Conservation (phyloP, 2,329 filamentous ascomycete genomes). For the Fusarium incarnatum region DNA sequence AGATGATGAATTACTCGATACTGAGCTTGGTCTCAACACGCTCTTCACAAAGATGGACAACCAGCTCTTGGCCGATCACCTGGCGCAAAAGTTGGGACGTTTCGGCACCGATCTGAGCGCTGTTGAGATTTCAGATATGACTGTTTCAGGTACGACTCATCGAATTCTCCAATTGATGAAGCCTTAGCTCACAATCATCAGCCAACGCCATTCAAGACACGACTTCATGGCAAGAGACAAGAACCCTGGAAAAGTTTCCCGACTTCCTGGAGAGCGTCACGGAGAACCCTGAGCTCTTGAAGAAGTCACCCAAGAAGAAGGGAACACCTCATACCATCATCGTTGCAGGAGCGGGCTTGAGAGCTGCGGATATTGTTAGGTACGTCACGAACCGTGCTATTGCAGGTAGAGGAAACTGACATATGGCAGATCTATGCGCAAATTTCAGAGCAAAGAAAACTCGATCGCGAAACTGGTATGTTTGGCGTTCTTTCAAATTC, state of each 20-base stretch:
- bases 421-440: constrained; percentile 71
- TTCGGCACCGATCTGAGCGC: constrained; percentile 85
- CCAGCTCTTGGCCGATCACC: constrained; percentile 83
- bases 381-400: constrained; percentile 49
- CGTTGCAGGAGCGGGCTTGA: constrained; percentile 83
- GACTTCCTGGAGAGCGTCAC: constrained; percentile 79
- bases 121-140: constrained; percentile 85
- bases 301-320: constrained; percentile 73
- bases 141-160: constrained; percentile 74
- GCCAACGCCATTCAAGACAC: constrained; percentile 83
- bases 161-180: neutral
- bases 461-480: constrained; percentile 82
- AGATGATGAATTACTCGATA: constrained; percentile 70
- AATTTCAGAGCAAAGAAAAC: constrained; percentile 82
- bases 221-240: constrained; percentile 74
- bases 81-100: constrained; percentile 80
- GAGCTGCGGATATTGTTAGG: constrained; percentile 87
- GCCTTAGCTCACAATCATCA: constrained; percentile 49
- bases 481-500: neutral
- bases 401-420: constrained; percentile 31
- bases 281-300: constrained; percentile 68
- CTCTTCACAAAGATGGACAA: constrained; percentile 86
- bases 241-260: constrained; percentile 79
- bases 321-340: constrained; percentile 88
- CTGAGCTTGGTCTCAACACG: constrained; percentile 80